Evolutionary conservation across 2,329 filamentous ascomycete genomes (phyloP).

Genomic region (Paraphaeosphaeria minitans): DNA sequence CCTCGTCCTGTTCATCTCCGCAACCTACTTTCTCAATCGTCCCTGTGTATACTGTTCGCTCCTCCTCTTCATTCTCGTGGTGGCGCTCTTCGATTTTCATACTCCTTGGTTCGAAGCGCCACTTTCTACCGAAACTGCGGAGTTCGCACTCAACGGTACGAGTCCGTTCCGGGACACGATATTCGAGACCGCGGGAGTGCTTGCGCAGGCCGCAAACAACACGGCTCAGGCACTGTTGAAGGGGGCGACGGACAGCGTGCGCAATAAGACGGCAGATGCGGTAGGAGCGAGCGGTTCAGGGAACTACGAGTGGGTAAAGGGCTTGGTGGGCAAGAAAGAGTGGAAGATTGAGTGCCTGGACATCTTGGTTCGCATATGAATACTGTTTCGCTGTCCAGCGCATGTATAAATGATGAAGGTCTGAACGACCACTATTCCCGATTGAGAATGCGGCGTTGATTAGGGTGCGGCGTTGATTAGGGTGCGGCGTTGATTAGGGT

Average conservation of each 20-base stretch:
- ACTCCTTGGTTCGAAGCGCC: conserved; percentile 94
- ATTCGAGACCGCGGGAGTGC: conserved; percentile 64
- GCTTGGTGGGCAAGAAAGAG: conserved; percentile 78
- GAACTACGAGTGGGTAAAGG: conserved; percentile 76
- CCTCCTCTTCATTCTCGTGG: conserved; percentile 91
- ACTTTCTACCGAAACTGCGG: conserved; percentile 38
- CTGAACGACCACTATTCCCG: conserved; percentile 2
- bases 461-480: no score
- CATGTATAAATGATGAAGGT: conserved; percentile 1
- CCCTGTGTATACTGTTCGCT: conserved; percentile 98
- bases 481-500: background rate
- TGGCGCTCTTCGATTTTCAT: conserved; percentile 91
- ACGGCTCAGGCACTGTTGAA: conserved; percentile 39
- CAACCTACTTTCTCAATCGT: conserved; percentile 94
- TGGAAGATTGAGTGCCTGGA: conserved; percentile 93
- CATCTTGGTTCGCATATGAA: conserved; percentile 73
- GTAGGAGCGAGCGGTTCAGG: conserved; percentile 70
- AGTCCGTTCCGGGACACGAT: conserved; percentile 63
- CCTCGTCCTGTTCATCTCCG: conserved; percentile 67
- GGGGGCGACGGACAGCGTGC: conserved; percentile 34
- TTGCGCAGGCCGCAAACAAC: conserved; percentile 70
- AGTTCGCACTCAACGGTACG: conserved; percentile 38
- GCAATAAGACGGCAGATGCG: conserved; percentile 42
- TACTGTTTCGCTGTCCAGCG: background rate
- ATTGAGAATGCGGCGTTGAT: background rate